These are phyloP conservation scores for Eucalyptus pauciflora DNA, from an alignment of 345 rosid species.

Conservation along the genomic window DNA sequence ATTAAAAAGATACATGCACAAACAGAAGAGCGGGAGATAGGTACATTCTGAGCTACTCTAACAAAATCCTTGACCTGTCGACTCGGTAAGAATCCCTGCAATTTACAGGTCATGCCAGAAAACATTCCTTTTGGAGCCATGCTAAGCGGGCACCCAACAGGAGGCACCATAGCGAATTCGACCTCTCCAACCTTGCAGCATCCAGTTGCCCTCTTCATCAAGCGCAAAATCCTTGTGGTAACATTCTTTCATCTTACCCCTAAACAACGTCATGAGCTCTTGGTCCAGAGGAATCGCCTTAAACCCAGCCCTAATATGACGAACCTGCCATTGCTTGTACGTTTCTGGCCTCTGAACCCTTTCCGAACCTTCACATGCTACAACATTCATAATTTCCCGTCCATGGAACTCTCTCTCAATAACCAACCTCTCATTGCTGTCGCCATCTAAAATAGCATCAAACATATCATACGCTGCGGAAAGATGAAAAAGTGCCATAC, in stretches of 20 bases:
- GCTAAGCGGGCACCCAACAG: conserved; percentile 50
- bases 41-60: neutral
- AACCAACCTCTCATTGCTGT: conserved; percentile 36
- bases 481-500: conserved; percentile 63
- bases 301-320: conserved; percentile 60
- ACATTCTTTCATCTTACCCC: conserved; percentile 22
- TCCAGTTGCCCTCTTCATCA: conserved; percentile 52
- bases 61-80: neutral
- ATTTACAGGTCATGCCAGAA: neutral
- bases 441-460: conserved; percentile 31
- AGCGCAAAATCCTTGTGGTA: conserved; percentile 70
- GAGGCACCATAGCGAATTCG: conserved; percentile 13
- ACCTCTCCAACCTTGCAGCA: conserved; percentile 90
- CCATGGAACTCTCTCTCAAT: conserved; percentile 51
- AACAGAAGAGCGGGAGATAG: neutral
- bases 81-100: neutral
- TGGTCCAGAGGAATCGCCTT: conserved; percentile 34
- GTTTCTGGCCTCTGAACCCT: conserved; percentile 78
- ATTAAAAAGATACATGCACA: neutral
- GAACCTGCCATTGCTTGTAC: conserved; percentile 73
- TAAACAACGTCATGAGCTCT: conserved; percentile 18
- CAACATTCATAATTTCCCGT: conserved; percentile 41
- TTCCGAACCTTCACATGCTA: conserved; percentile 73
- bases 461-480: conserved; percentile 57
- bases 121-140: neutral